These are phyloP conservation scores for Tagetes erecta DNA, from an alignment of 129 eudicot species.

Conservation along the genomic window DNA sequence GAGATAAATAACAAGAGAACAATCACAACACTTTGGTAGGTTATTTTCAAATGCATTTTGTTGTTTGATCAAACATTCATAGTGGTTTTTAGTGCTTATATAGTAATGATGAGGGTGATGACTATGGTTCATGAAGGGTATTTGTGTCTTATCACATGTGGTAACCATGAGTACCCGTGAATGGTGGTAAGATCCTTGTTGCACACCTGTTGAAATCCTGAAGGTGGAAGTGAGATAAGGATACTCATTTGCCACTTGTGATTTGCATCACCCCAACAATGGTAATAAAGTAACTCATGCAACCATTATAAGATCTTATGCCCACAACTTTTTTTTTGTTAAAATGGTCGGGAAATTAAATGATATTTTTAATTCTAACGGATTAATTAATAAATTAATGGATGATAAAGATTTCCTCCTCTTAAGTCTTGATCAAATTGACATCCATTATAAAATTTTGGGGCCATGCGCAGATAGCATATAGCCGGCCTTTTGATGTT, in stretches of 20 bases:
- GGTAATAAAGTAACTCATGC: conserved; percentile 21
- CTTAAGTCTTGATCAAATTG: conserved; percentile 4
- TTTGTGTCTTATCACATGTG: conserved; percentile 16
- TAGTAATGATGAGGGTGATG: conserved; percentile 28
- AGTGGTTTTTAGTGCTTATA: conserved; percentile 17
- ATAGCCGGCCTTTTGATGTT: neutral
- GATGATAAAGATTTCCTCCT: neutral
- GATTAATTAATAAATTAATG: neutral
- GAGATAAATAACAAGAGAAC: conserved; percentile 34
- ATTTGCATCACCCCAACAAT: conserved; percentile 29
- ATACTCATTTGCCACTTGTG: conserved; percentile 39
- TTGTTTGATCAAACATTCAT: conserved; percentile 15
- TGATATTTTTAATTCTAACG: neutral
- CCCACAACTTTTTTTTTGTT: neutral
- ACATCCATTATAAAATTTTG: conserved; percentile 28
- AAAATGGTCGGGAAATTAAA: neutral
- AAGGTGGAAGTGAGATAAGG: conserved; percentile 32
- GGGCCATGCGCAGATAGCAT: conserved; percentile 5
- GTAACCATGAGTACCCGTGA: conserved; percentile 28
- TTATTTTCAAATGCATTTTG: conserved; percentile 25
- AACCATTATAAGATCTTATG: conserved; percentile 4
- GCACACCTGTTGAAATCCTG: conserved; percentile 38
- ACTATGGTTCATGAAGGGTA: conserved; percentile 31
- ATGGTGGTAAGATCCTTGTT: conserved; percentile 20
- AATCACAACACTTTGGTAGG: conserved; percentile 13